Evolutionary conservation across 2,329 filamentous ascomycete species (phyloP), one percentile per base, ranked within the genome.

Genomic region (Colletotrichum liaoningense): DNA sequence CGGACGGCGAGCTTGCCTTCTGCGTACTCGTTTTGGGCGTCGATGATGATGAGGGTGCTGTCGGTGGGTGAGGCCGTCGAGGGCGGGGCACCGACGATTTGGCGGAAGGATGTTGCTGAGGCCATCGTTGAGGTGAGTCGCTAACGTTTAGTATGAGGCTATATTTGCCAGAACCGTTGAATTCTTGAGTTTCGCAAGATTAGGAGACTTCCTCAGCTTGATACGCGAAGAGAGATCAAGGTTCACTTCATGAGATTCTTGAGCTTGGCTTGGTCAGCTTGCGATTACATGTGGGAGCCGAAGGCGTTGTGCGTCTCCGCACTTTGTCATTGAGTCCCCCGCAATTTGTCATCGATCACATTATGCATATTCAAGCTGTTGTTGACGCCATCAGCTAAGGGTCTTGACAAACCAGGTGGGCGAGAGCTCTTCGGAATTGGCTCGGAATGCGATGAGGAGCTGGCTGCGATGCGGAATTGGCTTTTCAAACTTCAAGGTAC

Each of bases 21-120:
- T 12, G 88, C 88, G 75, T 92, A 93, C 81, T 94, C 92, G 78
- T 93, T 93, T 78, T 94, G 92, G 1, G 92, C 92, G 79, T 93
- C 91, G 78, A 93, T 91, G 80, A 93, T 93, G 77, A 93, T 81
- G 57, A 93, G 86, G 2, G 88, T 87, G 75, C 88, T 90, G 81
- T 93, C 90, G 56, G 81, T 79, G 0, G 87, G 83, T 0, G 88
- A 88, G 8, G 91, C 91, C 0, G 87, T 88, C 16, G 88, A 90
- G 28, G 87, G 86, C 11, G 84, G 79, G 14, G 87, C 82, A 70
- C 91, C 91, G 67, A 93, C 77, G 70, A 90, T 81, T 42, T 85
- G 76, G 71, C 89, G 88, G 83, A 83, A 82, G 5, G 78, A 79
- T 5, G 67, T 68, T 62, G 71, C 67, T 4, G 71, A 71, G 22